Conservation (phyloP, 1,139 yeast genomes). For the Scheffersomyces lignicola region DNA sequence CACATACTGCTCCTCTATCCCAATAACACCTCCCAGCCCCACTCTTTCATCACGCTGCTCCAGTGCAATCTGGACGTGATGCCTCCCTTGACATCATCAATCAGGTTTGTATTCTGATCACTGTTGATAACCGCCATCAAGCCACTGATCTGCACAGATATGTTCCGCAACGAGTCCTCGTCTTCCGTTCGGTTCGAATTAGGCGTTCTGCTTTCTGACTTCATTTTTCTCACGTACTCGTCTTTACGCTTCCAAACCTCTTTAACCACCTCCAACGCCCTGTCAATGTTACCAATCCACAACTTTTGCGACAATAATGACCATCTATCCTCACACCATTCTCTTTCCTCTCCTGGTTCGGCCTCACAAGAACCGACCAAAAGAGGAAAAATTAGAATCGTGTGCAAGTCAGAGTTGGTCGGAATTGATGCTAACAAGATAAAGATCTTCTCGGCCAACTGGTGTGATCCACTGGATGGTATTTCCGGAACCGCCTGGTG, state of each 20-base stretch:
- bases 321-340: constrained; percentile 66
- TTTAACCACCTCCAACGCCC: constrained; percentile 66
- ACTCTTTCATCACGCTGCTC: constrained; percentile 68
- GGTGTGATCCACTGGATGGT: constrained; percentile 55
- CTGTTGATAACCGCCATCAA: constrained; percentile 43
- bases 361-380: constrained; percentile 68
- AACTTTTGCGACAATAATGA: constrained; percentile 48
- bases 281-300: constrained; percentile 66
- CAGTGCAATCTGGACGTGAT: constrained; percentile 60
- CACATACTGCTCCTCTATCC: too few relatives aligned
- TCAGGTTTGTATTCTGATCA: constrained; percentile 21
- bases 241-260: constrained; percentile 71
- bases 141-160: constrained; percentile 37
- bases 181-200: constrained; percentile 7
- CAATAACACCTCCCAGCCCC: constrained; percentile 71
- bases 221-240: constrained; percentile 26
- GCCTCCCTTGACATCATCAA: constrained; percentile 40
- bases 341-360: constrained; percentile 54
- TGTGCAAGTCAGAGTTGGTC: constrained; percentile 53
- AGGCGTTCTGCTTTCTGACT: constrained; percentile 8
- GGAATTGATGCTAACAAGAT: constrained; percentile 65
- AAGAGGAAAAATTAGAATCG: constrained; percentile 64
- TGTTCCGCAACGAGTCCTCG: constrained; percentile 22
- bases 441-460: constrained; percentile 59
- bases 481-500: constrained; percentile 73